Evolutionary conservation across 257 asterid species (phyloP).

Genomic region (Phtheirospermum japonicum): DNA sequence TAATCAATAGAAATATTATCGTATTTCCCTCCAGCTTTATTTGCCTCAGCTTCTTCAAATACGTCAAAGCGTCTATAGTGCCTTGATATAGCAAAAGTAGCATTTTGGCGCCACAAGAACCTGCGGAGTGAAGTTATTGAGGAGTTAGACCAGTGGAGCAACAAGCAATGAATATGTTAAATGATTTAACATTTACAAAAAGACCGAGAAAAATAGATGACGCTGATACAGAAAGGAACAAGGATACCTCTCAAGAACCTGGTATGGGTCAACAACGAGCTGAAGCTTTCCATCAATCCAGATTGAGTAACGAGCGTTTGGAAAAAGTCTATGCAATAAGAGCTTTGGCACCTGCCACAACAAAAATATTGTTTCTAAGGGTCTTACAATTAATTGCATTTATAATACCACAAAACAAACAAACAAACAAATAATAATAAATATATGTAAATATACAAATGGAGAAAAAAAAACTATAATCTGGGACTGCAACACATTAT

Average conservation of each 20-base stretch:
- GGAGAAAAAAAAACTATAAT: neutral
- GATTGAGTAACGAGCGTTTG: conserved; percentile 78
- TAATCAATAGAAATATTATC: conserved; percentile 68
- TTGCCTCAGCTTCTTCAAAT: conserved; percentile 94
- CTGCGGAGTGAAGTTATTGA: conserved; percentile 37
- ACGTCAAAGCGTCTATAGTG: conserved; percentile 91
- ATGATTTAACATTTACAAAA: conserved; percentile 9
- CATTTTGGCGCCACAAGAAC: conserved; percentile 93
- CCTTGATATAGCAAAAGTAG: conserved; percentile 87
- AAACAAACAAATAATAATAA: neutral
- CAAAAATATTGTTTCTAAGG: conserved; percentile 22
- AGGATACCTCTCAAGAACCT: conserved; percentile 82
- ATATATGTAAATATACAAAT: neutral
- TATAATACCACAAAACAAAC: neutral
- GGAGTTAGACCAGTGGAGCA: conserved; percentile 6
- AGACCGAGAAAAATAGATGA: conserved; percentile 13
- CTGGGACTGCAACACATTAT: neutral
- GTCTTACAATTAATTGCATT: conserved; percentile 4
- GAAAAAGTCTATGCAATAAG: conserved; percentile 87
- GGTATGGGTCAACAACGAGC: conserved; percentile 94
- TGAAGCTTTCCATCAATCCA: conserved; percentile 98
- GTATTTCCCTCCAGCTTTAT: conserved; percentile 87
- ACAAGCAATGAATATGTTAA: neutral
- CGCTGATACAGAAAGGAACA: conserved; percentile 19
- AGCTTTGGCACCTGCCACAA: conserved; percentile 86